phyloP scores from a whole-genome alignment of 805 yeast species.

The Tetrapisispora iriomotensis region DNA sequence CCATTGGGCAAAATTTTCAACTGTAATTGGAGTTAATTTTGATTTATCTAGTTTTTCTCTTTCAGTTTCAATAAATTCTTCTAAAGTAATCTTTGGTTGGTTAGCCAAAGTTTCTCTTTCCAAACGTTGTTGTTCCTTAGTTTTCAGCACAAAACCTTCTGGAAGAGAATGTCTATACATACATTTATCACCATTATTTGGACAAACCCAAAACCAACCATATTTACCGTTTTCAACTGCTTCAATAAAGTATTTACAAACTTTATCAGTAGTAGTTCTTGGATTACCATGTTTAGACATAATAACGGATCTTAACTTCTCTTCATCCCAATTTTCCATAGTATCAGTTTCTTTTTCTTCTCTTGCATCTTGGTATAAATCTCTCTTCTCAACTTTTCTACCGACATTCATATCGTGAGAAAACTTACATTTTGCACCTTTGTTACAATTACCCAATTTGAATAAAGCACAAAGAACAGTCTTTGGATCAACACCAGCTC shows the following conservation, averaged over 20 bases:
- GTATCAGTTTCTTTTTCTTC: conserved; percentile 62
- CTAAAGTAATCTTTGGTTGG: conserved; percentile 85
- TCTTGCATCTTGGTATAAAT: conserved; percentile 85
- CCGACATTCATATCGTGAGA: conserved; percentile 82
- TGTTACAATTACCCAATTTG: conserved; percentile 77
- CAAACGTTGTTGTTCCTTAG: conserved; percentile 87
- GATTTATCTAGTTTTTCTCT: conserved; percentile 68
- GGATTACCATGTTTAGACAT: conserved; percentile 90
- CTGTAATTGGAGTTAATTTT: conserved; percentile 76
- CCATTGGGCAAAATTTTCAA: conserved; percentile 75
- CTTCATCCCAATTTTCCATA: conserved; percentile 97
- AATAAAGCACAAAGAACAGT: conserved; percentile 83
- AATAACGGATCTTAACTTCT: conserved; percentile 78
- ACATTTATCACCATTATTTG: conserved; percentile 87
- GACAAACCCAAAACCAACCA: conserved; percentile 99
- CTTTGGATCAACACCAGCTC: conserved; percentile 97
- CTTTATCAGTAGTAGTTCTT: conserved; percentile 85
- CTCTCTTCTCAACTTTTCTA: conserved; percentile 81
- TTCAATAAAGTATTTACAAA: conserved; percentile 88
- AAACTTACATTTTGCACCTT: conserved; percentile 79
- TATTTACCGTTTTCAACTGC: conserved; percentile 96
- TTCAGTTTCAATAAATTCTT: conserved; percentile 91
- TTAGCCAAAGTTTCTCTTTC: conserved; percentile 77
- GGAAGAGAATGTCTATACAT: conserved; percentile 93
- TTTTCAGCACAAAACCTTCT: conserved; percentile 91